A percentile compares a stretch with the other conserved stretches of the same genome.
These are phyloP conservation scores for Kwoniella europaea DNA, from an alignment of 768 basidiomycete species.

Conservation along the genomic window DNA sequence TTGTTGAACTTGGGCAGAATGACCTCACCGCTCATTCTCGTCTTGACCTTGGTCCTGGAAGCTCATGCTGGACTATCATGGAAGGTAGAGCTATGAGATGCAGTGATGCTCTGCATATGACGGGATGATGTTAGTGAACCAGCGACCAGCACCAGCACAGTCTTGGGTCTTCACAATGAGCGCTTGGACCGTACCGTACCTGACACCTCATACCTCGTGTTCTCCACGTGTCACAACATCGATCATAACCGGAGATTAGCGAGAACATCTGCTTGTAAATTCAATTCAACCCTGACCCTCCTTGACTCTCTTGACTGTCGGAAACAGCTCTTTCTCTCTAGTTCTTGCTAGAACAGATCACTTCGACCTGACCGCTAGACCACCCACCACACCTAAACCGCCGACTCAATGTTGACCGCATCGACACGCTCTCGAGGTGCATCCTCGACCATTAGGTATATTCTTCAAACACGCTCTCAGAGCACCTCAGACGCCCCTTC, in stretches of 20 bases:
- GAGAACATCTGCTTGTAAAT: no score
- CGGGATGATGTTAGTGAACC: neutral
- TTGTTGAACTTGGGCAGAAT: neutral
- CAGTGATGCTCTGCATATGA: neutral
- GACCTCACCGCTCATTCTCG: conserved; percentile 13
- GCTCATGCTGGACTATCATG: neutral
- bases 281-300: no score
- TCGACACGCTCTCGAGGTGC: neutral
- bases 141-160: no score
- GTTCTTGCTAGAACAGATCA: neutral
- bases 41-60: conserved; percentile 9
- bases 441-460: neutral
- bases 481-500: conserved; percentile 13
- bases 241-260: no score
- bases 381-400: neutral
- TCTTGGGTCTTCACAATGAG: no score
- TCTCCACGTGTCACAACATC: no score
- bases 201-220: no score
- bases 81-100: neutral
- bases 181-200: no score
- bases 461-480: conserved; percentile 7
- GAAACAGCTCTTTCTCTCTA: neutral
- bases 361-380: neutral
- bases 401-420: no score
- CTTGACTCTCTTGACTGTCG: no score